These are phyloP conservation scores for Boletus subluridellus DNA, from an alignment of 1,284 basidiomycete species.

Conservation along the genomic window DNA sequence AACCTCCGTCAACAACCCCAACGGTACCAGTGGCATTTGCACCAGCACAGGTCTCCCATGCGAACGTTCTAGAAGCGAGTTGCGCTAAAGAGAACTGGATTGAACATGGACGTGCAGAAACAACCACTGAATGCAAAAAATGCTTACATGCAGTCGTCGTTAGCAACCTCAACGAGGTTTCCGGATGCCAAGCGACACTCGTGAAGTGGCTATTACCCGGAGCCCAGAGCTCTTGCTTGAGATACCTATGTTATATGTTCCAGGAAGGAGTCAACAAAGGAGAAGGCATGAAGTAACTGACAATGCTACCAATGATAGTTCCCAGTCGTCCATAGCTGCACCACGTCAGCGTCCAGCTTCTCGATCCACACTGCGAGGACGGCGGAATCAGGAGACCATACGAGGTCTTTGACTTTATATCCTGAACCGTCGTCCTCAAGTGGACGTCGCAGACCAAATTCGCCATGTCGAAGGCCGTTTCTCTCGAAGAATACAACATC, in stretches of 20 bases:
- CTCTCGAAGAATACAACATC: conserved; percentile 95
- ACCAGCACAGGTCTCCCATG: conserved; percentile 76
- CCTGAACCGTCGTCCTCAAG: conserved; percentile 46
- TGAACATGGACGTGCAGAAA: background rate
- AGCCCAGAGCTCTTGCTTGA: conserved; percentile 82
- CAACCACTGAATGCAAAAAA: background rate
- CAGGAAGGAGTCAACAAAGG: conserved; percentile 7
- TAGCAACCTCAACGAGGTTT: conserved; percentile 66
- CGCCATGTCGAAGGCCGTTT: conserved; percentile 90
- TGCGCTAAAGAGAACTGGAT: conserved; percentile 37
- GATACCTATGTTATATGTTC: conserved; percentile 55
- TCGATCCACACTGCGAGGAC: conserved; percentile 85
- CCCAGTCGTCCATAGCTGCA: conserved; percentile 92
- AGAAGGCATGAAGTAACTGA: background rate
- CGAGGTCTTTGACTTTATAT: conserved; percentile 71
- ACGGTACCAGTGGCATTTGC: conserved; percentile 83
- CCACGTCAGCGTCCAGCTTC: conserved; percentile 66
- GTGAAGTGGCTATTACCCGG: conserved; percentile 58
- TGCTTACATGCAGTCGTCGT: conserved; percentile 66
- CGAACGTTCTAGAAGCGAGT: conserved; percentile 63
- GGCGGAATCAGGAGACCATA: conserved; percentile 89
- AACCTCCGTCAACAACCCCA: conserved; percentile 89
- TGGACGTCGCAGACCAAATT: conserved; percentile 69
- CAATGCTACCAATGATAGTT: conserved; percentile 89
- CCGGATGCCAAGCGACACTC: conserved; percentile 83